Base-by-base conservation (phyloP, 2,329 filamentous ascomycete genomes). In the Neophaeococcomyces mojaviensis region DNA sequence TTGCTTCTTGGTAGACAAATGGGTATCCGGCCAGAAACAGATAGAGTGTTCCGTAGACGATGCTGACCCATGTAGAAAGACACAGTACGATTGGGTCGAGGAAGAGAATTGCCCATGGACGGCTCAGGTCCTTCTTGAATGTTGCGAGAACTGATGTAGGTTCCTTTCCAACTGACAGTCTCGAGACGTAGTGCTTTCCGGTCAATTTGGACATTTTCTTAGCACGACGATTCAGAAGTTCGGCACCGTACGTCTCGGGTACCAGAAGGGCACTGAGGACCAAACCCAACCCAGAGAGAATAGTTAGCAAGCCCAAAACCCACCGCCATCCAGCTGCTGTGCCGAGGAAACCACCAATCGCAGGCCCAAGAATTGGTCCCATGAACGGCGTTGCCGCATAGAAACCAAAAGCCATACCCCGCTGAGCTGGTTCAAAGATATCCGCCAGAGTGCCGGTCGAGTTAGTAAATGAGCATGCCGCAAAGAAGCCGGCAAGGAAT, bases 51-150 rank as follows among this genome's bases (percentile, higher is more conserved):
- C 58, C 53, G 43, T 54, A 54, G 39, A 54, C 26, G 31, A 53
- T 49, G 4, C 48, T 32, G 32, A 53, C 41, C 66, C 85, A 86
- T 19, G 85, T 68, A 35, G 74, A 76, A 2, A 79, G 68, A 9
- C 84, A 66, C 7, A 82, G 60, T 19, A 84, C 78, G 51, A 85
- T 86, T 2, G 83, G 83, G 58, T 87, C 82, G 42, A 68, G 68
- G 68, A 86, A 82, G 6, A 87, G 71, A 41, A 87, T 71, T 34
- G 80, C 67, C 79, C 82, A 83, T 1, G 83, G 83, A 1, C 82
- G 72, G 38, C 72, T 69, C 12, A 84, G 66, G 2, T 77, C 72
- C 2, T 71, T 69, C 46, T 71, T 71, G 60, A 82, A 74, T 34
- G 75, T 70, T 8, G 4, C 22, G 8, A 4, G 8, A 6, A 22